Evolutionary conservation across 2,329 filamentous ascomycete genomes (phyloP), one percentile per base, ranked within the genome.

Genomic region (Capronia coronata): DNA sequence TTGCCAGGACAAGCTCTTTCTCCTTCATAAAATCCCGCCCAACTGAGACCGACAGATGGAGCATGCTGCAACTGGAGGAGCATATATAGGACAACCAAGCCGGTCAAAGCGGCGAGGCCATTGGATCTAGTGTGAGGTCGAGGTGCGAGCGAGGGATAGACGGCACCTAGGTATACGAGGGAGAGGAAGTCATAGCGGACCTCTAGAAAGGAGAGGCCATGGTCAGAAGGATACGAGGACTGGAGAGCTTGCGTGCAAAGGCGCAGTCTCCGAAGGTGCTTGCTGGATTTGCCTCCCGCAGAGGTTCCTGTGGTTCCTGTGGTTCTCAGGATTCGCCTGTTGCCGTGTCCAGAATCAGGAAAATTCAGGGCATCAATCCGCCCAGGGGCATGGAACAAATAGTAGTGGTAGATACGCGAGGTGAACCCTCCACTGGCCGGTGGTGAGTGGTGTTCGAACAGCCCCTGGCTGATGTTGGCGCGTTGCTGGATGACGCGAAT

Each of bases 61-160:
- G 52, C 52, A 54, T 54, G 45, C 52, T 54, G 53, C 27, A 46
- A 16, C 16, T 22, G 14, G 10, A 18, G 3, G 38, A 22, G 22
- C 19, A 14, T 41, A 16, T 42, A 32, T 10, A 8, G 35, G 8
- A 22, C 48, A 27, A 13, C 32, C 38, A 47, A 18, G 18, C 14
- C 9, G 13, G 21, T 14, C 13, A 30, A 11, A 9, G 22, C 34
- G 13, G 43, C 18, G 30, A 19, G 48, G 27, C 16, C 42, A 42
- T 50, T 32, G 8, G 41, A 35, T 19, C 34, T 19, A 11, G 21
- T 18, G 14, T 41, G 35, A 30, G 13, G 45, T 32, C 19, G 23
- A 9, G 9, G 14, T 29, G 21, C 22, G 9, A 32, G 39, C 21
- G 5, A 38, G 8, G 19, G 22, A 25, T n/a, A 25, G n/a, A 11